These are phyloP conservation scores for Dysphania ambrosioides DNA, from an alignment of 148 eudicot species.

Conservation along the genomic window DNA sequence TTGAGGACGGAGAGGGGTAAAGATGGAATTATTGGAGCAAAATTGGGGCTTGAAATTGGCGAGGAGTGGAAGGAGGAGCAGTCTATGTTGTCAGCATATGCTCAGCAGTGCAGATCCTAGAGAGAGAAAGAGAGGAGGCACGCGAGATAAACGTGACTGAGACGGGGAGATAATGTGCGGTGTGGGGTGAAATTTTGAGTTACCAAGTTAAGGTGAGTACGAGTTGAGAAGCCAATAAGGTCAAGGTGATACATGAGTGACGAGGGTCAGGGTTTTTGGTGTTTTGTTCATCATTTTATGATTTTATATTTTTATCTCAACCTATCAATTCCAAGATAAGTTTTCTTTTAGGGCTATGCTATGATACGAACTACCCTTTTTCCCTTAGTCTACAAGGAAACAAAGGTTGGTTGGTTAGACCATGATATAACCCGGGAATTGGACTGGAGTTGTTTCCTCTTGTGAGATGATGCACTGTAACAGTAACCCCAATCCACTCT, in stretches of 20 bases:
- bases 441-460: no score
- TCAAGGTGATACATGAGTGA: no score
- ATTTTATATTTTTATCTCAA: no score
- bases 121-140: conserved; percentile 8
- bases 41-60: background rate
- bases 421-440: no score
- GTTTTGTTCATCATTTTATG: background rate
- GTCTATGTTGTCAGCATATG: conserved; percentile 9
- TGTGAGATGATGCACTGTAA: no score
- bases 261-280: background rate
- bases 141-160: conserved; percentile 12
- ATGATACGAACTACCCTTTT: no score
- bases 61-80: conserved; percentile 8
- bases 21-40: background rate
- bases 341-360: no score
- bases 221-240: background rate
- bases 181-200: background rate
- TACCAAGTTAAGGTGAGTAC: background rate
- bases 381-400: no score
- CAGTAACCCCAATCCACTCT: no score
- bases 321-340: background rate
- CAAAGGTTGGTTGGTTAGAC: no score
- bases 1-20: background rate
- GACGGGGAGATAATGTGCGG: background rate
- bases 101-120: conserved; percentile 2